Evolutionary conservation across 148 eudicot genomes (phyloP), one percentile per base, ranked within the genome.

Genomic region (Chenopodium quinoa): DNA sequence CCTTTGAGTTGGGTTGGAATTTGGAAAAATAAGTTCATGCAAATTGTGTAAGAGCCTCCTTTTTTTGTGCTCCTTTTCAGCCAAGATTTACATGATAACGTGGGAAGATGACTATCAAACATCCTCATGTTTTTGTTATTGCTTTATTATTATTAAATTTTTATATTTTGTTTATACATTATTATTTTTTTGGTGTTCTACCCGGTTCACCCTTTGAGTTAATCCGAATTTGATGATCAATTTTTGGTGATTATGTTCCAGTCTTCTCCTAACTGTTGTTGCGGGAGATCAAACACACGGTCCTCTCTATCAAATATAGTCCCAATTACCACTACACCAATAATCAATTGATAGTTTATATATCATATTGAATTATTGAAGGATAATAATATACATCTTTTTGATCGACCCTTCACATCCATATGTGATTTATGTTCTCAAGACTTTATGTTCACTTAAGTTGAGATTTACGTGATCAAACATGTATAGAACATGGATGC

Each of bases 1-100:
- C 19, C 74, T 78, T 82, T 65, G 64, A 73, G 85, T 78, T 71
- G 52, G 69, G 68, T 74, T 73, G 75, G 81, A 78, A 76, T 58
- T 74, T 73, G 75, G 78, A 78, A 76, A 83, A 78, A 69, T 8
- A 47, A 32, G 29, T 62, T 70, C 65, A 77, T 58, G 81, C 62
- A 56, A 56, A 56, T 56, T 56, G 62, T 17, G 17, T 31, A 62
- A n/a, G 8, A 7, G 23, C 32, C 54, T 82, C 77, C 75, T 6
- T 62, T 73, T 34, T 73, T 44, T 62, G 12, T 31, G 76, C 69
- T 27, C 12, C 27, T 62, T 76, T 2, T 73, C 9, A 62, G 50
- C 46, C 27, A 47, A 46, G 73, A 48, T 2, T 48, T 52, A 65
- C 12, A 65, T 27, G 50, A 54, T 68, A 62, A 77, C 77, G 64